A percentile compares a stretch with the other conserved stretches of the same genome.
These are phyloP conservation scores for Gynochthodes officinalis DNA, from an alignment of 257 asterid genomes.

Conservation along the genomic window DNA sequence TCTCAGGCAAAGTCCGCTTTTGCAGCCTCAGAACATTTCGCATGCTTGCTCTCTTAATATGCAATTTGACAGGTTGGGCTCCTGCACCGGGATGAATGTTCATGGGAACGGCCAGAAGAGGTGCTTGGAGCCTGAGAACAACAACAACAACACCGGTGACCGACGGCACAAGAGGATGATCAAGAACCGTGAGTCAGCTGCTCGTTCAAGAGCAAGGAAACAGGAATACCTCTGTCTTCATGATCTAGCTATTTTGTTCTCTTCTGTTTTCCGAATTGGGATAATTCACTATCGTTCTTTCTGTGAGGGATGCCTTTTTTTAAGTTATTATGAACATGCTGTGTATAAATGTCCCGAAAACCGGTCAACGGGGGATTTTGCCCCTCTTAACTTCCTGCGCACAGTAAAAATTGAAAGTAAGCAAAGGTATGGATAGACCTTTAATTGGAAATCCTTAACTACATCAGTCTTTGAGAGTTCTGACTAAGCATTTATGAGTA, in stretches of 20 bases:
- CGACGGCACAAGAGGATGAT: slow-evolving; percentile 69
- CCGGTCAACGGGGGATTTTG: no score
- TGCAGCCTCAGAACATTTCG: slow-evolving; percentile 19
- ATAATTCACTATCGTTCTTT: no score
- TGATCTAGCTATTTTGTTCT: not conserved
- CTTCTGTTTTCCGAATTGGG: not conserved
- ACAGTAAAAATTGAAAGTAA: no score
- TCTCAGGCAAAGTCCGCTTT: slow-evolving; percentile 7
- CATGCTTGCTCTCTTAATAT: not conserved
- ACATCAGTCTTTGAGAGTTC: no score
- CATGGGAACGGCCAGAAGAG: slow-evolving; percentile 37
- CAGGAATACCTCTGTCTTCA: slow-evolving; percentile 46
- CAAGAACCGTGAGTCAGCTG: slow-evolving; percentile 86
- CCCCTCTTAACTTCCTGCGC: no score
- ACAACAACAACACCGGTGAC: slow-evolving; percentile 32
- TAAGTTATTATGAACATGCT: no score
- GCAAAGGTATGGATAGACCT: not conserved
- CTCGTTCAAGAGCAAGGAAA: slow-evolving; percentile 75
- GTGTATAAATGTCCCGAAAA: no score
- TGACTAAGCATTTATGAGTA: not conserved
- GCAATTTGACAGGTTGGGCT: slow-evolving; percentile 7
- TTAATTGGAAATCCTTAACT: not conserved
- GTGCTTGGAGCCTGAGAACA: slow-evolving; percentile 20
- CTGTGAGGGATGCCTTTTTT: no score
- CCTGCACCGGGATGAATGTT: not conserved